phyloP scores from a whole-genome alignment of 495 filamentous ascomycete species.

The Penicillium dipodomyicola region DNA sequence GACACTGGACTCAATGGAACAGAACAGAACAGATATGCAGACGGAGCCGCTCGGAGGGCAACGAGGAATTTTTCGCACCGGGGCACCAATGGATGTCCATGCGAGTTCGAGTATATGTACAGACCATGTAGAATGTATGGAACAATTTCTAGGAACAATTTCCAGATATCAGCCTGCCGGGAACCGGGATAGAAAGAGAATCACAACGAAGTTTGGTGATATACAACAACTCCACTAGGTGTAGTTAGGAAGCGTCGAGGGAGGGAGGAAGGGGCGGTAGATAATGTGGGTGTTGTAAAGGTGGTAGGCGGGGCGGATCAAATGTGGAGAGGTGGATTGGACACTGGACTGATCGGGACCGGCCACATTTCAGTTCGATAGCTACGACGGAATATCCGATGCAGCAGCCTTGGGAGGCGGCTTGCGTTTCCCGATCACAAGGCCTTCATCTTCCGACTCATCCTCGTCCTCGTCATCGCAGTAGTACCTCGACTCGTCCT shows the following conservation, averaged over 20 bases:
- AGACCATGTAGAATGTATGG: constrained; percentile 30
- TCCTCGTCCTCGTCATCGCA: constrained; percentile 48
- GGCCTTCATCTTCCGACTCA: constrained; percentile 52
- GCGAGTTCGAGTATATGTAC: constrained; percentile 27
- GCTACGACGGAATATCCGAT: constrained; percentile 10
- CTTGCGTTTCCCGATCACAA: constrained; percentile 46
- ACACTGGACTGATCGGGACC: constrained; percentile 8
- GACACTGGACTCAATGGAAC: constrained; percentile 6
- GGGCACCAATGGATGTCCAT: background rate
- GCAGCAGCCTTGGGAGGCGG: constrained; percentile 22
- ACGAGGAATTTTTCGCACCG: background rate
- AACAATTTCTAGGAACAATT: constrained; percentile 26
- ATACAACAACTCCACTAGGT: constrained; percentile 24
- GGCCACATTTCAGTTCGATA: constrained; percentile 9
- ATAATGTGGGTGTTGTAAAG: background rate
- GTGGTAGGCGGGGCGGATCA: background rate
- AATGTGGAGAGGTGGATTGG: background rate
- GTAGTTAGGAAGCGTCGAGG: constrained; percentile 21
- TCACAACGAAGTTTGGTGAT: constrained; percentile 19
- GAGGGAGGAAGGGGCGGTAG: background rate
- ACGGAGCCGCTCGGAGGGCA: background rate
- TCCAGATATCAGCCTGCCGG: constrained; percentile 14
- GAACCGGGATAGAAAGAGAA: constrained; percentile 5
- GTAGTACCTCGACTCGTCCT: constrained; percentile 45
- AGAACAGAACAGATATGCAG: constrained; percentile 7